Evolutionary conservation across 352 stramenopile genomes (phyloP).

Genomic region (Globisporangium paroecandrum): DNA sequence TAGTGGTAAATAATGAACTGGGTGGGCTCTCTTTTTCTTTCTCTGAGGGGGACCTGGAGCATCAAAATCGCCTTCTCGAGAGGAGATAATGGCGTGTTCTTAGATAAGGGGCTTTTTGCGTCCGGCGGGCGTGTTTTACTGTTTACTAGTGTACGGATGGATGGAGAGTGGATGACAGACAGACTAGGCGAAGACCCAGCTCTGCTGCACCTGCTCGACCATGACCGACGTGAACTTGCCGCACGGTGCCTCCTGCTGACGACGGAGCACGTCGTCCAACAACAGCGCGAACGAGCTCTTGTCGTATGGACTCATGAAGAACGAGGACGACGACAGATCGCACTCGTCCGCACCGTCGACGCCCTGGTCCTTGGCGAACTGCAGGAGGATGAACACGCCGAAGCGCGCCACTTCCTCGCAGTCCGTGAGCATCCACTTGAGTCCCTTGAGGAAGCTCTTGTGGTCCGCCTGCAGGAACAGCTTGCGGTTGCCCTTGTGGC

Average conservation of each 20-base stretch:
- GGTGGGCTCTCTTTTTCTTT: neutral
- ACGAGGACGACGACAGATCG: slow-evolving; percentile 13
- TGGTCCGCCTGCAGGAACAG: slow-evolving; percentile 47
- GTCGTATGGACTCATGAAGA: slow-evolving; percentile 59
- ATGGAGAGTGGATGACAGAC: neutral
- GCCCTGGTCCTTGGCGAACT: slow-evolving; percentile 49
- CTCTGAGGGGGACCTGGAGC: neutral
- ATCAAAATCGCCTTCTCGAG: slow-evolving; percentile 6
- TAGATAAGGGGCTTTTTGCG: neutral
- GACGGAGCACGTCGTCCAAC: slow-evolving; percentile 34
- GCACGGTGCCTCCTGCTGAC: slow-evolving; percentile 25
- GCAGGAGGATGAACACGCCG: slow-evolving; percentile 58
- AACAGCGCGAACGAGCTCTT: slow-evolving; percentile 56
- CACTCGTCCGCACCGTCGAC: slow-evolving; percentile 16
- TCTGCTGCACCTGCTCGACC: slow-evolving; percentile 55
- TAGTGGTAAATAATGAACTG: slow-evolving; percentile 2
- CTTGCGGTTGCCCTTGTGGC: slow-evolving; percentile 66
- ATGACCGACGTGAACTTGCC: slow-evolving; percentile 49
- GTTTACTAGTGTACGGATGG: slow-evolving; percentile 3
- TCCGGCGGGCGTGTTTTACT: neutral
- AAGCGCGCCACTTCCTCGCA: slow-evolving; percentile 56
- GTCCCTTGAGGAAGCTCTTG: slow-evolving; percentile 38
- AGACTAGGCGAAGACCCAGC: slow-evolving; percentile 37
- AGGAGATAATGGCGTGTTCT: neutral
- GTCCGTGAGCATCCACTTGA: slow-evolving; percentile 68